These are phyloP conservation scores for Monosporascus ibericus DNA, from an alignment of 2,329 filamentous ascomycete species.

Conservation along the genomic window DNA sequence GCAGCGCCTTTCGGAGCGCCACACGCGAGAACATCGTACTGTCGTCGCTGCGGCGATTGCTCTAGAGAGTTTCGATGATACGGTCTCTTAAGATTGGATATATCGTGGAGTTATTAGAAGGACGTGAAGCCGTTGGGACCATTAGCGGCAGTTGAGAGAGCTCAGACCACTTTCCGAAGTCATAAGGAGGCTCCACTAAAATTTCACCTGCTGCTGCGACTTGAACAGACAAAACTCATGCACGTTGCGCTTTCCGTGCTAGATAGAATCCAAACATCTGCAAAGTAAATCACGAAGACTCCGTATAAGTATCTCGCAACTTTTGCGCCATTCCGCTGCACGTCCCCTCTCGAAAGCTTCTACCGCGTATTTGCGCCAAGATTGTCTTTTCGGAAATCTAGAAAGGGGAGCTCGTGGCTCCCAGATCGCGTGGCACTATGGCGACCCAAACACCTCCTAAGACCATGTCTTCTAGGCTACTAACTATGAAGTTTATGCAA, in stretches of 20 bases:
- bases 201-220: not conserved
- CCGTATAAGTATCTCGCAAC: no score
- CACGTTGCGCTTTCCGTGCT: no score
- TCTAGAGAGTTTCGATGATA: conserved; percentile 10
- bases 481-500: conserved; percentile 99
- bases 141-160: not conserved
- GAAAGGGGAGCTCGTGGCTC: not conserved
- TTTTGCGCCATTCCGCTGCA: no score
- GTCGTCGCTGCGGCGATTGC: conserved; percentile 35
- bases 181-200: not conserved
- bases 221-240: not conserved
- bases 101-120: conserved; percentile 2
- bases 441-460: conserved; percentile 54
- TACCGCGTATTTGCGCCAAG: no score
- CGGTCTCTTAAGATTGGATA: not conserved
- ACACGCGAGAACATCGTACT: conserved; percentile 43
- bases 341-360: no score
- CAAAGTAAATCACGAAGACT: no score
- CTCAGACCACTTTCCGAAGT: not conserved
- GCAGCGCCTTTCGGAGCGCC: conserved; percentile 32
- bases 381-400: not conserved
- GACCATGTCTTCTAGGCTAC: conserved; percentile 77
- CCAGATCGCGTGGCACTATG: conserved; percentile 26
- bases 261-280: no score
- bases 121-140: not conserved